Conservation (phyloP, 2,329 filamentous ascomycete genomes). For the Trichoderma asperellum region DNA sequence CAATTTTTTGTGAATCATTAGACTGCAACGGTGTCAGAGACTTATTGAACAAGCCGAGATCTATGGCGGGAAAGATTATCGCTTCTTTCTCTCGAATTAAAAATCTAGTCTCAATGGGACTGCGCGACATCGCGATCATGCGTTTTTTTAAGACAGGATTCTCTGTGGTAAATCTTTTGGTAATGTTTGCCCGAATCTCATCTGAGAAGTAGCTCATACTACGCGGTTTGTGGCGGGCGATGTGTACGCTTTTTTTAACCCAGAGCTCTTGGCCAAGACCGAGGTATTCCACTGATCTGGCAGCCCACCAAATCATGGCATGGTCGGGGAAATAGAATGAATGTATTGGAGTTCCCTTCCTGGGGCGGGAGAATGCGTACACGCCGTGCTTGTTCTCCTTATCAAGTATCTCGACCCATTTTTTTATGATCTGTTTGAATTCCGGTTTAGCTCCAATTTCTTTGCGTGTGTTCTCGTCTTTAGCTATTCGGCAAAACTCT, state of each 20-base stretch:
- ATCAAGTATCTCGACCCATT: neutral
- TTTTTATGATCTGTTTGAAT: neutral
- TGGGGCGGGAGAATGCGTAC: neutral
- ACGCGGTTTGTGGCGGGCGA: neutral
- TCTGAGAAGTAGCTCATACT: neutral
- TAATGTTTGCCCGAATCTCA: neutral
- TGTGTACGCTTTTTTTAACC: neutral
- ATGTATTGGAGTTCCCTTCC: neutral
- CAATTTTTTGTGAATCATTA: neutral
- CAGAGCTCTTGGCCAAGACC: neutral
- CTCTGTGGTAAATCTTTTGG: neutral
- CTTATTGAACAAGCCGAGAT: neutral
- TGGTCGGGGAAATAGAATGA: neutral
- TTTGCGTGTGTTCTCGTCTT: neutral
- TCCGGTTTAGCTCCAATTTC: fast-evolving
- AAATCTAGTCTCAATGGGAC: neutral
- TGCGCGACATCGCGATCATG: neutral
- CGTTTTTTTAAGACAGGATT: neutral
- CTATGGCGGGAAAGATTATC: neutral
- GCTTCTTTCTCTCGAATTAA: neutral
- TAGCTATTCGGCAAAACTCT: neutral
- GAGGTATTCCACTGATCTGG: neutral
- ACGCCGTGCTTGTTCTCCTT: neutral
- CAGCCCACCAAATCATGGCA: neutral
- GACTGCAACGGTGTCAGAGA: too few species aligned